Percentiles rank a stretch among this genome's conserved stretches.
These are phyloP conservation scores for Luzula sylvatica DNA, from an alignment of 176 grass and related monocot species.

Conservation along the genomic window DNA sequence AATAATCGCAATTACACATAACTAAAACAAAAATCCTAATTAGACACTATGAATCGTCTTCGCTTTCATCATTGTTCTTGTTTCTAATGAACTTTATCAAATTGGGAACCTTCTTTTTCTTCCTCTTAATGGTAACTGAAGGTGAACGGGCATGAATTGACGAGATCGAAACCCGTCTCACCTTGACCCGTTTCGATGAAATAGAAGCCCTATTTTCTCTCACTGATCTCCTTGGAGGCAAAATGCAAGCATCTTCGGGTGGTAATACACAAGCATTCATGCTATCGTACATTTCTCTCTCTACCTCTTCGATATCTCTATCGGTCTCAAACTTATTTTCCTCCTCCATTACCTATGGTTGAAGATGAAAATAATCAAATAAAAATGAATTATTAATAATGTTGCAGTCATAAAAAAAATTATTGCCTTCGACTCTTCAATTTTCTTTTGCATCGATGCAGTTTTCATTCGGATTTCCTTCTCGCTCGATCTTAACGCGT, in stretches of 20 bases:
- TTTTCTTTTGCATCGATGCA: conserved; percentile 26
- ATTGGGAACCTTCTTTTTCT: conserved; percentile 57
- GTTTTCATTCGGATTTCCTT: conserved; percentile 40
- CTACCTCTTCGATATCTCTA: conserved; percentile 19
- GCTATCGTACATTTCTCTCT: conserved; percentile 23
- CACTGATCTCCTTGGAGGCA: conserved; percentile 31
- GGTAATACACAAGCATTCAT: conserved; percentile 12
- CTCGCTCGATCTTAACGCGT: conserved; percentile 48
- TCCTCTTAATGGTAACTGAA: conserved; percentile 70
- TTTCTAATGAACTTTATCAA: conserved; percentile 60
- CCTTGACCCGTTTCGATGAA: conserved; percentile 29
- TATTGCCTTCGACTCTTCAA: conserved; percentile 9
- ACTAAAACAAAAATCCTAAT: no score
- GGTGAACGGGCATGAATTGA: conserved; percentile 32
- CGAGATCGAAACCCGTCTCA: conserved; percentile 19
- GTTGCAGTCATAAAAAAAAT: no score
- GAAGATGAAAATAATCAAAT: no score
- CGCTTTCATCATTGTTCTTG: conserved; percentile 12
- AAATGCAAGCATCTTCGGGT: conserved; percentile 17
- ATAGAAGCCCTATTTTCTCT: conserved; percentile 21
- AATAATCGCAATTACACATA: no score
- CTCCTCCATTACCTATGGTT: neutral
- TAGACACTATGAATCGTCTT: no score
- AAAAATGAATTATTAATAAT: no score
- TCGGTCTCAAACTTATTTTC: neutral